phyloP scores from a whole-genome alignment of 2,329 filamentous ascomycete genomes.

The Trichoderma sp. region DNA sequence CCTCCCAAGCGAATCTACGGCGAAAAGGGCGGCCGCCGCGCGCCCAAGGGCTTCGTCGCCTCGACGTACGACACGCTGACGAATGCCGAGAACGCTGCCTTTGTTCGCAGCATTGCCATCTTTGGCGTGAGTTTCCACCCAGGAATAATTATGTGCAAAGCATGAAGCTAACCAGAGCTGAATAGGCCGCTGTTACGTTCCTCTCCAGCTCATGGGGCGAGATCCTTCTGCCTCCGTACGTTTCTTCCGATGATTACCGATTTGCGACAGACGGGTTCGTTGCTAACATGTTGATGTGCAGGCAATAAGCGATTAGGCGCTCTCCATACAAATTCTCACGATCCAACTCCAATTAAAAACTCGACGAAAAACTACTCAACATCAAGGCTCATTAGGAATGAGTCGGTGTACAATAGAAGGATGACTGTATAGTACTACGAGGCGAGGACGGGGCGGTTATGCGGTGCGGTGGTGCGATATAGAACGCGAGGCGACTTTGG shows the following conservation, averaged over 20 bases:
- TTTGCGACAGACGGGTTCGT: too few relatives aligned
- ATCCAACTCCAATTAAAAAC: not conserved
- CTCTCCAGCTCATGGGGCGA: constrained; percentile 69
- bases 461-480: constrained; percentile 10
- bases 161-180: constrained; percentile 23
- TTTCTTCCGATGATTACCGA: not conserved
- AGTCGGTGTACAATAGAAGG: constrained; percentile 27
- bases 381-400: not conserved
- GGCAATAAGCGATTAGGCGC: constrained; percentile 16
- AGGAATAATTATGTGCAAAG: not conserved
- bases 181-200: constrained; percentile 65
- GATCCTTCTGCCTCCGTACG: constrained; percentile 66
- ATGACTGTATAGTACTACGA: constrained; percentile 37
- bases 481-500: constrained; percentile 16
- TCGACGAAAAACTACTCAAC: not conserved
- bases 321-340: not conserved
- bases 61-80: constrained; percentile 65
- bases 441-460: constrained; percentile 16
- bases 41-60: constrained; percentile 56
- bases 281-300: not conserved
- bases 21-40: constrained; percentile 48
- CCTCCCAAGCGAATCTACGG: constrained; percentile 63
- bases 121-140: constrained; percentile 60
- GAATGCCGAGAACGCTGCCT: constrained; percentile 67
- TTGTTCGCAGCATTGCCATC: constrained; percentile 67